Conservation (phyloP, 2,329 filamentous ascomycete species). For the Pseudogymnoascus sp. region DNA sequence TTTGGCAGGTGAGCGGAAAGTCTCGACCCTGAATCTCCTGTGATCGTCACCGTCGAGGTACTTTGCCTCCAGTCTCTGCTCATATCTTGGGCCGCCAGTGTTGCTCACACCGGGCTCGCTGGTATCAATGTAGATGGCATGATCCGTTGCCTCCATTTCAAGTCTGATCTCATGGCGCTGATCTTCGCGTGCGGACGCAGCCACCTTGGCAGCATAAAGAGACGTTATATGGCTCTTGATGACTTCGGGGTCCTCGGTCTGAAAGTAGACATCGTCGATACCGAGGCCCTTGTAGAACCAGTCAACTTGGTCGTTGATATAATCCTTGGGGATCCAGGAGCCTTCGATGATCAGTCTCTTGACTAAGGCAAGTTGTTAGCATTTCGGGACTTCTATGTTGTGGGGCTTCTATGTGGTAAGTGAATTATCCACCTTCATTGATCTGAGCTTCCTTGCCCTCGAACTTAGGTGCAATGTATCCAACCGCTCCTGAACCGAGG, state of each 20-base stretch:
- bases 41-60: conserved; percentile 73
- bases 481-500: conserved; percentile 80
- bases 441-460: conserved; percentile 90
- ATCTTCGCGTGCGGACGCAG: conserved; percentile 85
- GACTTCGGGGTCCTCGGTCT: conserved; percentile 75
- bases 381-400: neutral
- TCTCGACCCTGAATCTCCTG: conserved; percentile 87
- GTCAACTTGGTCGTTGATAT: conserved; percentile 75
- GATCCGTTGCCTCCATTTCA: conserved; percentile 89
- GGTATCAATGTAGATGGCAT: conserved; percentile 98
- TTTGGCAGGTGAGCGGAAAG: conserved; percentile 83
- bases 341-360: conserved; percentile 70
- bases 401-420: neutral
- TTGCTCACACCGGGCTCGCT: conserved; percentile 78
- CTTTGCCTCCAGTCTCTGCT: conserved; percentile 88
- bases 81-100: conserved; percentile 77
- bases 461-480: conserved; percentile 92
- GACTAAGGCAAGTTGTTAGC: conserved; percentile 42
- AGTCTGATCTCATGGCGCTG: conserved; percentile 90
- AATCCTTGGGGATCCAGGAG: conserved; percentile 76
- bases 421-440: conserved; percentile 27
- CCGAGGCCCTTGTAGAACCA: conserved; percentile 99
- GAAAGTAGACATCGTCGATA: conserved; percentile 98
- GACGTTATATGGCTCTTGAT: conserved; percentile 94
- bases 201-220: conserved; percentile 93